Conservation (phyloP, 2,329 filamentous ascomycete genomes). For the Fusarium stilboides region DNA sequence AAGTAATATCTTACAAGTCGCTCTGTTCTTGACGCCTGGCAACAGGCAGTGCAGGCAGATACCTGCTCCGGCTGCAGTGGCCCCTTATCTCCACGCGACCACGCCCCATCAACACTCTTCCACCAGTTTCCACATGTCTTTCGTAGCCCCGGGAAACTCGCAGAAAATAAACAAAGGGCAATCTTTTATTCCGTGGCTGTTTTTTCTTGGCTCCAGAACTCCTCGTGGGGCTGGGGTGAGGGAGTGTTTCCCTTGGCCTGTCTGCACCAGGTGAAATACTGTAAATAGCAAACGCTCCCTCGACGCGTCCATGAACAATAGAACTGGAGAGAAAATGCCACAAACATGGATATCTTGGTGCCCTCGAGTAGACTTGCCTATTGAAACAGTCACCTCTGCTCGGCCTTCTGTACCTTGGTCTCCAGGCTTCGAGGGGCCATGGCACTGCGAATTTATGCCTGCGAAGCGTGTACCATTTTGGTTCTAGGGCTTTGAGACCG, state of each 20-base stretch:
- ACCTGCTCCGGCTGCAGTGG: not conserved
- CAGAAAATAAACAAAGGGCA: not conserved
- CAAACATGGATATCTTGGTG: not conserved
- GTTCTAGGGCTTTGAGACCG: fast-evolving
- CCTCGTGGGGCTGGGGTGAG: not conserved
- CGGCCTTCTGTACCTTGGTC: not conserved
- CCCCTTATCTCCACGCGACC: constrained; percentile 5
- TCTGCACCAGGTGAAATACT: not conserved
- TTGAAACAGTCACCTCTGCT: not conserved
- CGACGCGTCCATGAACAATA: not conserved
- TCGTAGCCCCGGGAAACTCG: not conserved
- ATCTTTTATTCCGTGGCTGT: fast-evolving
- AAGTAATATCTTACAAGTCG: not conserved
- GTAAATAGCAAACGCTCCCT: not conserved
- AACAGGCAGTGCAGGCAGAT: constrained; percentile 1
- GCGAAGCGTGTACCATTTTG: not conserved
- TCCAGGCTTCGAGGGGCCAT: not conserved
- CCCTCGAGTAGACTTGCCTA: not conserved
- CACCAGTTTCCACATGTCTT: constrained; percentile 1
- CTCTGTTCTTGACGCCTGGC: not conserved
- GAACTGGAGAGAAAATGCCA: fast-evolving
- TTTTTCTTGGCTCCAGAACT: not conserved
- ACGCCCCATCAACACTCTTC: constrained; percentile 10
- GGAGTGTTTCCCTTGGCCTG: constrained; percentile 24
- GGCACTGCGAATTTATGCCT: constrained; percentile 2